Conservation (phyloP, 495 filamentous ascomycete genomes). For the Staphylotrichum tortipilum region DNA sequence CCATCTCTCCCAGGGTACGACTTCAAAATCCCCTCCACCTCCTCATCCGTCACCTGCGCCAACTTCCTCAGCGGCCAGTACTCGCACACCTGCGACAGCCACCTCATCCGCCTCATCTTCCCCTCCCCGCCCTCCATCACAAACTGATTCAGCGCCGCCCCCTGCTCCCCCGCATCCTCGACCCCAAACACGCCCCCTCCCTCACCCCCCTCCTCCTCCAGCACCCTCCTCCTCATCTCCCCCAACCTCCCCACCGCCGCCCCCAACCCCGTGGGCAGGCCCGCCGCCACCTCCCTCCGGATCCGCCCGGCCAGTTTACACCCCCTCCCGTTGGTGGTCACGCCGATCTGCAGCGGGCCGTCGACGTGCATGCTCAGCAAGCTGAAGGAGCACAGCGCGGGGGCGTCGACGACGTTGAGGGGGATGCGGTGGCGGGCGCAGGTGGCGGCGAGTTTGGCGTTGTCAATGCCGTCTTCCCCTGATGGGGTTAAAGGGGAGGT, state of each 20-base stretch:
- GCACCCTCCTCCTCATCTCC: slow-evolving; percentile 47
- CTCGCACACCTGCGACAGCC: slow-evolving; percentile 94
- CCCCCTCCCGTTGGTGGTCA: slow-evolving; percentile 90
- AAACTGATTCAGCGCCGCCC: slow-evolving; percentile 75
- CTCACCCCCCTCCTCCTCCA: slow-evolving; percentile 24
- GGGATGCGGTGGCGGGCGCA: slow-evolving; percentile 79
- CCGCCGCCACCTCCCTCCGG: slow-evolving; percentile 73
- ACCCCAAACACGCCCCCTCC: slow-evolving; percentile 48
- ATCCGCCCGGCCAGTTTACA: slow-evolving; percentile 93
- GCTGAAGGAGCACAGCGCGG: slow-evolving; percentile 80
- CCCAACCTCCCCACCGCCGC: slow-evolving; percentile 69
- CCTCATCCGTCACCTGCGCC: slow-evolving; percentile 66
- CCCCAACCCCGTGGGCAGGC: slow-evolving; percentile 77
- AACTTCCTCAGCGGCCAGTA: slow-evolving; percentile 90
- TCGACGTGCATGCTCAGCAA: slow-evolving; percentile 81
- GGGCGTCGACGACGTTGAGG: slow-evolving; percentile 84
- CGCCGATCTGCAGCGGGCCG: slow-evolving; percentile 87
- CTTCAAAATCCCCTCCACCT: slow-evolving; percentile 63
- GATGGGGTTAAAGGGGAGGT: slow-evolving; percentile 35
- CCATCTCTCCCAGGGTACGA: too few relatives aligned
- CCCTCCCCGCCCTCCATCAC: slow-evolving; percentile 63
- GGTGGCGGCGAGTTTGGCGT: slow-evolving; percentile 51
- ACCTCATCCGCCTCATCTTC: slow-evolving; percentile 76
- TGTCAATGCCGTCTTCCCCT: neutral
- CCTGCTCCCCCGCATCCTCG: slow-evolving; percentile 78